Base-by-base conservation (phyloP, 2,329 filamentous ascomycete genomes). In the Periconia macrospinosa region DNA sequence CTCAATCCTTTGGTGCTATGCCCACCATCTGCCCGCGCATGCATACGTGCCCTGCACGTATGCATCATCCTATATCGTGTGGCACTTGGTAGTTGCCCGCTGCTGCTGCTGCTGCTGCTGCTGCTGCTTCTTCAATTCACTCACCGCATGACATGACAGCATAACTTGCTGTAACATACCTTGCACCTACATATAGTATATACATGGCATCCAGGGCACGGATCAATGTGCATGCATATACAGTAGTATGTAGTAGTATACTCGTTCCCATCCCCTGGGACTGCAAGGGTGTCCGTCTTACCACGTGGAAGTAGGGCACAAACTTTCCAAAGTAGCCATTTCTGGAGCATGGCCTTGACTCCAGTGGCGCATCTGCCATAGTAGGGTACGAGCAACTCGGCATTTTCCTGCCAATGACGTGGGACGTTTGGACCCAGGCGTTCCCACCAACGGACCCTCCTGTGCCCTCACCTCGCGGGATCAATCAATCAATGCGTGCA, bases 291-390 rank as follows among this genome's bases (percentile, higher is more conserved):
- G n/a, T 45, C 35, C 41, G 30, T 44, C 41, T 50, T 48, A 54
- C 58, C 53, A 56, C 58, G 56, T 61, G 54, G 53, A 50, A 55
- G 18, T 47, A 41, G 49, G 40, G 49, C 46, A 41, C 41, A 27
- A 27, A 27, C 23, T 27, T 27, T 27, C 23, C 23, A 27, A 18
- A 45, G 40, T 20, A 40, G 43, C 45, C 30, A 42, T 41, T n/a
- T 37, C 20, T 40, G 52, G n/a, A 9, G 17, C 44, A 27, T 18
- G 20, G 15, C 30, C 13, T 17, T 30, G 19, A 50, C 20, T 23
- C 48, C 30, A 30, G 50, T 52, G 50, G 44, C 46, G 47, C 35
- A 27, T 27, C 23, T 27, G 5, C 23, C 23, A 27, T 27, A 27
- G 23, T 30, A 44, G 14, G n/a, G 46, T 47, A 30, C 33, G 30